phyloP scores from a whole-genome alignment of 2,329 filamentous ascomycete genomes.

The Phaeosphaeria sp. region DNA sequence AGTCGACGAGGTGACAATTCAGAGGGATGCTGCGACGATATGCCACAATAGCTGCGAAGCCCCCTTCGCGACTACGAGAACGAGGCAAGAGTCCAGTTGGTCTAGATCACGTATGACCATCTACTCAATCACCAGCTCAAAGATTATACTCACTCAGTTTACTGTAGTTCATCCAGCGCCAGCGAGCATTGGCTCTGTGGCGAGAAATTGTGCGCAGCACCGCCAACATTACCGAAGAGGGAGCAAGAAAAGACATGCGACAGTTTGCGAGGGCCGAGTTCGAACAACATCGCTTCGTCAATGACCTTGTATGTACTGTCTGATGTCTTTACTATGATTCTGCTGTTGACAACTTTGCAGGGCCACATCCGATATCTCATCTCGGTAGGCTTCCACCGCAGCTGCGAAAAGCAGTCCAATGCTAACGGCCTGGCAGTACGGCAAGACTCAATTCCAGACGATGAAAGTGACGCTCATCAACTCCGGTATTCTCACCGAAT shows the following conservation, averaged over 20 bases:
- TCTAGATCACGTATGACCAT: slow-evolving; percentile 37
- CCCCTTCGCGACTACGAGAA: slow-evolving; percentile 35
- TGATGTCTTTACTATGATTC: too few relatives aligned
- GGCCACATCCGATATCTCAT: slow-evolving; percentile 57
- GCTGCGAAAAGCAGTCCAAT: too few relatives aligned
- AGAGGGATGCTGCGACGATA: slow-evolving; percentile 40
- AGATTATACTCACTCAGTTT: slow-evolving; percentile 10
- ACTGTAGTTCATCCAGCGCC: slow-evolving; percentile 57
- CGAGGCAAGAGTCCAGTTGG: slow-evolving; percentile 41
- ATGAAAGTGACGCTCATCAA: slow-evolving; percentile 51
- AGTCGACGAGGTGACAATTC: neutral
- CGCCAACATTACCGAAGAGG: slow-evolving; percentile 37
- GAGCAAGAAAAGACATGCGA: slow-evolving; percentile 50
- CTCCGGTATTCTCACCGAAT: slow-evolving; percentile 37
- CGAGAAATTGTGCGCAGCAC: slow-evolving; percentile 55
- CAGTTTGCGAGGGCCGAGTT: slow-evolving; percentile 58
- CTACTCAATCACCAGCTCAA: neutral
- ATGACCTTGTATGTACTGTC: slow-evolving; percentile 51
- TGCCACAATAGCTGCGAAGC: slow-evolving; percentile 40
- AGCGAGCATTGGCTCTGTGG: slow-evolving; percentile 56
- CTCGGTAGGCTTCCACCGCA: slow-evolving; percentile 51
- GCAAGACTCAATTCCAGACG: slow-evolving; percentile 58
- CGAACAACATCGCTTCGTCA: slow-evolving; percentile 53
- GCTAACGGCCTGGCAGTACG: slow-evolving; percentile 40
- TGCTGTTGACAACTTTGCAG: slow-evolving; percentile 31